phyloP scores from a whole-genome alignment of 1,284 basidiomycete species.

The Volvariella volvacea region DNA sequence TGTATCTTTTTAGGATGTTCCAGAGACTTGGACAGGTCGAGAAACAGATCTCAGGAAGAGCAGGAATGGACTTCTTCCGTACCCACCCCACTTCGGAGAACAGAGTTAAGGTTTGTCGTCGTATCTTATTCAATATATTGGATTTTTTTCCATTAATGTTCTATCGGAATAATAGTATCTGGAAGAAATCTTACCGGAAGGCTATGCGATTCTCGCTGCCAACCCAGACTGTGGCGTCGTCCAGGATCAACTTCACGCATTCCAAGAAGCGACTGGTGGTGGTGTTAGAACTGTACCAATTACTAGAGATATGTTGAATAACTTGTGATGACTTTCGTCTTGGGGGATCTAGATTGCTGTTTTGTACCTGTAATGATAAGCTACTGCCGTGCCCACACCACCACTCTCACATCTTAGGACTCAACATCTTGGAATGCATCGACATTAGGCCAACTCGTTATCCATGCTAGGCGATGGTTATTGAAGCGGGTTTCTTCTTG shows the following conservation, averaged over 20 bases:
- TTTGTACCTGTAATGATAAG: too few relatives aligned
- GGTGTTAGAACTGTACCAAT: neutral
- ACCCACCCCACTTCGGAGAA: slow-evolving; percentile 73
- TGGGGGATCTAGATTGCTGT: too few relatives aligned
- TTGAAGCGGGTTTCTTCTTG: too few relatives aligned
- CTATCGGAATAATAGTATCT: slow-evolving; percentile 36
- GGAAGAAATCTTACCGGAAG: slow-evolving; percentile 49
- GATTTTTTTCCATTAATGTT: slow-evolving; percentile 1
- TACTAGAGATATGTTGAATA: neutral
- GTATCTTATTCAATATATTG: neutral
- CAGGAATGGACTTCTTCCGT: slow-evolving; percentile 44
- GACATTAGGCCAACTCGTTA: too few relatives aligned
- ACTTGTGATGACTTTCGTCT: too few relatives aligned
- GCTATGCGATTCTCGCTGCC: slow-evolving; percentile 41
- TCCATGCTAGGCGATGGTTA: too few relatives aligned
- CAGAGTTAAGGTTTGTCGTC: slow-evolving; percentile 55
- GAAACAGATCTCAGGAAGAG: slow-evolving; percentile 18
- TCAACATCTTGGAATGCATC: too few relatives aligned
- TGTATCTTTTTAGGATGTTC: slow-evolving; percentile 52
- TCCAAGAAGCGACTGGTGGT: slow-evolving; percentile 17
- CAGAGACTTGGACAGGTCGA: slow-evolving; percentile 52
- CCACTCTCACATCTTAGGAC: too few relatives aligned
- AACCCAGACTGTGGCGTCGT: slow-evolving; percentile 39
- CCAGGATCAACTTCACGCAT: slow-evolving; percentile 23
- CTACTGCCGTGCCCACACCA: too few relatives aligned